phyloP scores from a whole-genome alignment of 331 rosid species.

The Quercus lobata region DNA sequence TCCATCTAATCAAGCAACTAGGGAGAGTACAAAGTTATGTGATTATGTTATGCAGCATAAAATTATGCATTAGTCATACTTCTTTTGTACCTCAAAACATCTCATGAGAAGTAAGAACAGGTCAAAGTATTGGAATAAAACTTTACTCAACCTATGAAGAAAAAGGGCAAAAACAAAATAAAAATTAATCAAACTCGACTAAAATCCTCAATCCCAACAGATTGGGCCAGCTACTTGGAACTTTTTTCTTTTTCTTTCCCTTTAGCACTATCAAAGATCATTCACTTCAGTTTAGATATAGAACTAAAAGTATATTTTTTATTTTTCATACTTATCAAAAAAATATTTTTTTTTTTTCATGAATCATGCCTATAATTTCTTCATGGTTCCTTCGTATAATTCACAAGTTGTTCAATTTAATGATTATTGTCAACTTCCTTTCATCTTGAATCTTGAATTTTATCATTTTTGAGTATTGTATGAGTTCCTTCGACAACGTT shows the following conservation, averaged over 20 bases:
- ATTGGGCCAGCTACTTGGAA: background rate
- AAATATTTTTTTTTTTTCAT: background rate
- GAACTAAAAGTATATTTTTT: background rate
- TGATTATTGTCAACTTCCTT: background rate
- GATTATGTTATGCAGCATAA: background rate
- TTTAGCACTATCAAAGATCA: background rate
- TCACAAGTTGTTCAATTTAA: background rate
- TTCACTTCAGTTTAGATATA: background rate
- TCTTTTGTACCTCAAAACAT: background rate
- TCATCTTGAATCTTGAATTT: background rate
- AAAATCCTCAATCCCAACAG: background rate
- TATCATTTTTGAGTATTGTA: background rate
- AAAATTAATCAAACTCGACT: background rate
- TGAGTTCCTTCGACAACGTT: background rate
- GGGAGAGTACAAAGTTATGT: background rate
- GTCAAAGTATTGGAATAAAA: background rate
- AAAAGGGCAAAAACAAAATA: too few species aligned
- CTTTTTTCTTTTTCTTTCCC: background rate
- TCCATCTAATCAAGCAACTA: background rate
- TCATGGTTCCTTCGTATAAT: background rate
- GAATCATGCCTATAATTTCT: background rate
- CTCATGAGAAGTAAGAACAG: background rate
- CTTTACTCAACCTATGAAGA: background rate
- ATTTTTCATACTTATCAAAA: background rate
- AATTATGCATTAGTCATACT: background rate